Base-by-base conservation (phyloP, 129 eudicot species). In the Flaveria bidentis region DNA sequence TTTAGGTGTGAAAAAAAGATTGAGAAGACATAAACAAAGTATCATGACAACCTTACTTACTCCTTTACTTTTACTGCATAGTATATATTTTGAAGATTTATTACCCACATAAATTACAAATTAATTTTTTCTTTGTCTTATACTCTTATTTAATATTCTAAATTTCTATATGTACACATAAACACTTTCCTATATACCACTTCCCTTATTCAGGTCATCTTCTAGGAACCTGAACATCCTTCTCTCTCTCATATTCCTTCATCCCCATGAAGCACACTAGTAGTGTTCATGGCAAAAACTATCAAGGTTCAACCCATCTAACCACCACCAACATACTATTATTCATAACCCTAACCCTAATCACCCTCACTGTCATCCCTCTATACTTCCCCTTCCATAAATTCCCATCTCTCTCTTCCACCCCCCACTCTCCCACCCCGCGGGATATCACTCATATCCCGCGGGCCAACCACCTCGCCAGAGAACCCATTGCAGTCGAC, bases 311-410 rank as follows among this genome's bases (percentile, higher is more conserved):
- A 44, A 26, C 2, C 49, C 64, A 80, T 73, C 17, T 41, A 64
- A 70, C 63, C 58, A 77, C 70, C 64, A 69, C 85, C 58, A 78
- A 77, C 17, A 73, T 78, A 20, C 68, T 71, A 14, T 44, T 74
- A 33, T 20, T 84, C 18, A 30, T 82, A 44, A 60, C 83, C 72
- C 47, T 82, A 18, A 25, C 91, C 73, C 75, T 87, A 67, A 55
- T 84, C 73, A 70, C 61, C 72, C 57, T 89, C 25, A 55, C 83
- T 5, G 4, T 83, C 11, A 46, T 80, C 81, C 85, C 86, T 44
- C 55, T 71, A 2, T 78, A 76, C 76, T 76, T 78, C 83, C 88
- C 83, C 56, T 82, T 74, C 4, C 72, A 75, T 33, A 53, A 47
- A 0, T 71, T 74, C 62, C 72, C 90, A 49, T 57, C 65, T 14